These are phyloP conservation scores for Clathrospora elynae DNA, from an alignment of 2,329 filamentous ascomycete genomes.

Conservation along the genomic window DNA sequence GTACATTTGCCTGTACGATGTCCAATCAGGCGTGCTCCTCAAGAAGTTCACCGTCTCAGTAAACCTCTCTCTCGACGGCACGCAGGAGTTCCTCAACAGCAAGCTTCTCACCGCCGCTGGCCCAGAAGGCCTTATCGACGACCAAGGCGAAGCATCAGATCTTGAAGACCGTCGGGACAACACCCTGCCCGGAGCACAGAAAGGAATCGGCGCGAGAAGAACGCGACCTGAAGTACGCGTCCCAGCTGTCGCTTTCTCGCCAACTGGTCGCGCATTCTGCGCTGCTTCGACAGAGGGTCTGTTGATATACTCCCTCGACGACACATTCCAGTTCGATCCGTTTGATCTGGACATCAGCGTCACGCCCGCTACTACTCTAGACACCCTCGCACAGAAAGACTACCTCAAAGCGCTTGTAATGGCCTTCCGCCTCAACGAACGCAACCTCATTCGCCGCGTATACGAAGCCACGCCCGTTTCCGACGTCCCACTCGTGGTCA, in stretches of 20 bases:
- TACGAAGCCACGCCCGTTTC: conserved; percentile 80
- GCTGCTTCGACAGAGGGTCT: conserved; percentile 94
- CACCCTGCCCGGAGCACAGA: conserved; percentile 81
- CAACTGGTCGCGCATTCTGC: conserved; percentile 87
- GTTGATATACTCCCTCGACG: conserved; percentile 90
- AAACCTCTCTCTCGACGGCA: conserved; percentile 93
- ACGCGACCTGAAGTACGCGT: conserved; percentile 83
- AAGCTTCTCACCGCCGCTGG: conserved; percentile 89
- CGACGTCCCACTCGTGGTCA: conserved; percentile 78
- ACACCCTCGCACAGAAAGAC: conserved; percentile 77
- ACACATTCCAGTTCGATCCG: conserved; percentile 83
- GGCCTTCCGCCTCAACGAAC: conserved; percentile 94
- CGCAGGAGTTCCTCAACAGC: conserved; percentile 96
- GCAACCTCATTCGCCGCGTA: conserved; percentile 77
- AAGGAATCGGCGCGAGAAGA: conserved; percentile 83
- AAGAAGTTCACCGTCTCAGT: conserved; percentile 96
- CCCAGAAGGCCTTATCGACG: conserved; percentile 81
- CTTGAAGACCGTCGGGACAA: conserved; percentile 81
- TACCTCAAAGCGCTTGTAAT: conserved; percentile 93
- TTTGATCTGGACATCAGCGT: conserved; percentile 95
- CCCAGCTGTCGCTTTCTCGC: conserved; percentile 82
- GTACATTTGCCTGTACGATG: conserved; percentile 97
- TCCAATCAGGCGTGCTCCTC: conserved; percentile 84
- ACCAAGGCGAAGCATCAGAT: conserved; percentile 86
- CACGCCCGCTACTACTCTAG: conserved; percentile 71